phyloP scores from a whole-genome alignment of 495 filamentous ascomycete genomes.

The Cercophora scortea region DNA sequence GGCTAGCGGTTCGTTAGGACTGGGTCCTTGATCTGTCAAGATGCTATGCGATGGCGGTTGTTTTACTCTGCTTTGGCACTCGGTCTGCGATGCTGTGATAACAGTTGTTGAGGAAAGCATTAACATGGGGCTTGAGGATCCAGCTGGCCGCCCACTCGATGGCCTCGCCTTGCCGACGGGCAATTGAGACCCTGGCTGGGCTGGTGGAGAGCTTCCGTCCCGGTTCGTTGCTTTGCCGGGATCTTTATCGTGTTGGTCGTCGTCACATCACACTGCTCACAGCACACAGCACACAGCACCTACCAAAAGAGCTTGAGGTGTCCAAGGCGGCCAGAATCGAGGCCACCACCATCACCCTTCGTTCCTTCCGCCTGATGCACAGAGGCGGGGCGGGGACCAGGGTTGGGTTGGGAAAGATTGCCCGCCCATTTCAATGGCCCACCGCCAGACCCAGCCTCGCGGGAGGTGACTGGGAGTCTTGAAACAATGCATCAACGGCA shows the following conservation, averaged over 20 bases:
- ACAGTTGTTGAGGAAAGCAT: not conserved
- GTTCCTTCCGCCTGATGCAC: no score
- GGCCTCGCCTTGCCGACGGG: conserved; percentile 10
- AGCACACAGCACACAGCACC: not conserved
- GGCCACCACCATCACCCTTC: not conserved
- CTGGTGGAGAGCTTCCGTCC: no score
- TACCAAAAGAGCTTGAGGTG: not conserved
- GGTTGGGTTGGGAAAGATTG: no score
- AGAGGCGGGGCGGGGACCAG: no score
- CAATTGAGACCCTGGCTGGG: not conserved
- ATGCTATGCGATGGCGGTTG: no score
- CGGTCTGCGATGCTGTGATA: not conserved
- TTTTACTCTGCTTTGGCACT: not conserved
- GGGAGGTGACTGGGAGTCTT: not conserved
- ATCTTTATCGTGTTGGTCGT: not conserved
- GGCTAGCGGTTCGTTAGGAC: no score
- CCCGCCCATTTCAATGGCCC: not conserved
- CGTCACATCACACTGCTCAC: conserved; percentile 5
- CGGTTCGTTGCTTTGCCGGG: no score
- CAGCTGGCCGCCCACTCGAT: conserved; percentile 3
- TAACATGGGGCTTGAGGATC: not conserved
- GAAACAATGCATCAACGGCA: no score
- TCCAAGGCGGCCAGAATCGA: not conserved
- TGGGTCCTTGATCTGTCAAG: no score
- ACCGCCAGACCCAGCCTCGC: not conserved